Evolutionary conservation across 2,329 filamentous ascomycete species (phyloP).

Genomic region (Aspergillus costaricaensis): DNA sequence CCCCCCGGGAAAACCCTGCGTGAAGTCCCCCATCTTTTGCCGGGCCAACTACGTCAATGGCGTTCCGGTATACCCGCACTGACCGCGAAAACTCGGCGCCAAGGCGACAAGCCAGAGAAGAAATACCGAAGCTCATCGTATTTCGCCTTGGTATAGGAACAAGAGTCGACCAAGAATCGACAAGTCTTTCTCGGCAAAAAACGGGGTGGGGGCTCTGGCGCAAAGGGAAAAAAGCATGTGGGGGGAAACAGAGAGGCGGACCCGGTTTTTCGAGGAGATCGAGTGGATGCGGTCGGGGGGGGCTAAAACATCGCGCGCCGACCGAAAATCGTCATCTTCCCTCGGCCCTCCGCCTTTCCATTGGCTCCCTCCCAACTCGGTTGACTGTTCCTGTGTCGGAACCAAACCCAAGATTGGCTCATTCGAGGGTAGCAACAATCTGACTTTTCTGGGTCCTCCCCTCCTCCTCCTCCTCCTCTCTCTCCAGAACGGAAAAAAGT

Average conservation of each 20-base stretch:
- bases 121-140: not conserved
- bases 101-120: not conserved
- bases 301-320: conserved; percentile 10
- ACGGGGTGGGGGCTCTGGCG: conserved; percentile 1
- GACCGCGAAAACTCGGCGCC: not conserved
- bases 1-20: not conserved
- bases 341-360: not conserved
- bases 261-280: conserved; percentile 8
- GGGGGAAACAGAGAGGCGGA: not conserved
- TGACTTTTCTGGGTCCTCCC: not conserved
- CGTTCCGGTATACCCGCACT: not conserved
- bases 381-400: conserved; percentile 5
- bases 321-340: conserved; percentile 13
- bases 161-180: not conserved
- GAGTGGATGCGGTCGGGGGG: conserved; percentile 1
- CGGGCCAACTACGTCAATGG: conserved; percentile 2
- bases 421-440: conserved; percentile 1
- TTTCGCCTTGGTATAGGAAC: not conserved
- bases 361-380: not conserved
- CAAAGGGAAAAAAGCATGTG: not conserved
- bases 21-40: not conserved
- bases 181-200: conserved; percentile 7
- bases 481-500: too few species aligned
- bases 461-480: not conserved
- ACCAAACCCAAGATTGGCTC: not conserved